Conservation (phyloP, 768 basidiomycete genomes). For the Suillus variegatus region DNA sequence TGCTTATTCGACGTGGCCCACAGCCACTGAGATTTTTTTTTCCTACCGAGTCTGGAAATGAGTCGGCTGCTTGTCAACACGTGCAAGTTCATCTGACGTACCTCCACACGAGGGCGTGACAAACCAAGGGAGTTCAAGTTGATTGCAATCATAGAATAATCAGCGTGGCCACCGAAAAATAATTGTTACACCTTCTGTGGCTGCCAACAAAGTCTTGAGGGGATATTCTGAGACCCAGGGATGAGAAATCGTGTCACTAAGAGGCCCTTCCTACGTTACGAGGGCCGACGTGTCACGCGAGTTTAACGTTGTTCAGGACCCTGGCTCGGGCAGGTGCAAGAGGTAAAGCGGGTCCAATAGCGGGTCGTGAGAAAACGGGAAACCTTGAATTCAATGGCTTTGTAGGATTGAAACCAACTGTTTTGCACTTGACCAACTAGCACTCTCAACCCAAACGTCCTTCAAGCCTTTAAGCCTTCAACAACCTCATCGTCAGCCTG, state of each 20-base stretch:
- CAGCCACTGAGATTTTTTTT: not conserved
- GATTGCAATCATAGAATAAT: not conserved
- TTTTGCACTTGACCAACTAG: slow-evolving; percentile 22
- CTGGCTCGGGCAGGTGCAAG: not conserved
- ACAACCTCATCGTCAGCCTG: slow-evolving; percentile 17
- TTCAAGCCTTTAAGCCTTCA: slow-evolving; percentile 14
- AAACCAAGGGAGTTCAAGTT: not conserved
- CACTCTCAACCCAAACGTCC: slow-evolving; percentile 31
- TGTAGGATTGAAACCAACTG: slow-evolving; percentile 10
- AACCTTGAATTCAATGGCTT: slow-evolving; percentile 30
- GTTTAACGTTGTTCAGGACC: not conserved
- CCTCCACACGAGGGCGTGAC: not conserved
- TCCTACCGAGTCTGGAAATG: not conserved
- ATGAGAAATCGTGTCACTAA: not conserved
- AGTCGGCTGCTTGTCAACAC: not conserved
- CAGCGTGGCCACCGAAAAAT: not conserved
- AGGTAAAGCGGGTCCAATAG: slow-evolving; percentile 7
- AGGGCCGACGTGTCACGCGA: not conserved
- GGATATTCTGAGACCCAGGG: not conserved
- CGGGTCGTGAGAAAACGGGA: slow-evolving; percentile 25
- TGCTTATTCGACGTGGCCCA: not conserved
- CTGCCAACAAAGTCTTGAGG: not conserved
- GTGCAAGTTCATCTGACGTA: not conserved
- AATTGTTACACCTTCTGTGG: not conserved
- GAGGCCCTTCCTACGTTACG: not conserved